Base-by-base conservation (phyloP, 352 stramenopile species). In the Phytopythium ostracodes region DNA sequence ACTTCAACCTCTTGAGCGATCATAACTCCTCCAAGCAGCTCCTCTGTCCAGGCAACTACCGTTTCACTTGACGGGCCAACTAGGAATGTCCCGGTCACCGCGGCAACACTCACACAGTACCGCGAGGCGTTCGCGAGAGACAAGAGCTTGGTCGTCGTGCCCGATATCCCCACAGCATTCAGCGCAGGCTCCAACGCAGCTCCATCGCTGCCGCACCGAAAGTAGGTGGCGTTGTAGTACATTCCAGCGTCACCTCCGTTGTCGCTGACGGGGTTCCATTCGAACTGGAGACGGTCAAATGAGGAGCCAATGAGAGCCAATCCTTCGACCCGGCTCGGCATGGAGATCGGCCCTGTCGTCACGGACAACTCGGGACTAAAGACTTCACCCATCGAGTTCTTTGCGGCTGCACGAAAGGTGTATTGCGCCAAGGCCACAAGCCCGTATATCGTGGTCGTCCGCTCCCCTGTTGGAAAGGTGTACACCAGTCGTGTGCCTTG, bases 221-320 rank as follows among this genome's bases (percentile, higher is more conserved):
- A 81, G 20, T 76, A 89, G 4, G 42, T 70, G n/a, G 87, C 63
- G 3, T 77, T 47, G 38, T 87, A 89, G 51, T 68, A 63, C 12
- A 88, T 53, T 15, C n/a, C 20, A 0, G 27, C 9, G 35, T 89
- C 80, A 14, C 80, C 80, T 11, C 80, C 80, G 2, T 62, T 81
- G 58, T 88, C 71, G 20, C 63, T 24, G 25, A 84, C 68, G 1
- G 27, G 7, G 15, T 73, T 56, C 80, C 80, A 89, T 10, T 40
- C 40, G 4, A 89, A 64, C 8, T 40, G 24, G 24, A 89, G 46
- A n/a, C 67, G 63, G 31, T 76, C 76, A 53, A 72, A 81, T 0
- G 76, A 74, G 1, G 66, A 38, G 9, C 64, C 72, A 10, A 72
- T 36, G 0, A 68, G 14, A 11, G 64, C 9, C 5, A 88, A 24